Conservation (phyloP, 352 stramenopile species). For the Phytophthora meadii region DNA sequence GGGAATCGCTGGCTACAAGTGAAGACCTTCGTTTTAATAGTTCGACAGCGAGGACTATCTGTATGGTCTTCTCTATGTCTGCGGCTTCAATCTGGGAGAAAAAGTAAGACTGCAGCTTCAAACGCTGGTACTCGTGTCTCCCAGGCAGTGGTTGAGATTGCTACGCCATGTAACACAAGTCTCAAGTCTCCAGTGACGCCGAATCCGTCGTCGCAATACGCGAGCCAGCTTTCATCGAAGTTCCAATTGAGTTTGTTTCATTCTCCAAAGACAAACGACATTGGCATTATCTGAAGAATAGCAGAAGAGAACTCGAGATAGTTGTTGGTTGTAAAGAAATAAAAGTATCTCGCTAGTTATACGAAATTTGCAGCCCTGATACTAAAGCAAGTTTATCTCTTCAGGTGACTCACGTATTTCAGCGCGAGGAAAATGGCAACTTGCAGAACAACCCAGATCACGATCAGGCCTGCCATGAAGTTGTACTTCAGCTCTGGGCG, state of each 20-base stretch:
- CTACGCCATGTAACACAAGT: slow-evolving; percentile 15
- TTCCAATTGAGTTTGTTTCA: slow-evolving; percentile 30
- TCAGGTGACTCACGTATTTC: slow-evolving; percentile 51
- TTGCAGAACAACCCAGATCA: slow-evolving; percentile 24
- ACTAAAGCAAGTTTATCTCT: slow-evolving; percentile 42
- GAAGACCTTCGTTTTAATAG: slow-evolving; percentile 15
- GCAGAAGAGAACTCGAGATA: background rate
- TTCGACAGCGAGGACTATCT: slow-evolving; percentile 8
- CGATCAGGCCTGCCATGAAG: slow-evolving; percentile 43
- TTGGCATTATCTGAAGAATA: slow-evolving; percentile 26
- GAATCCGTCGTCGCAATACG: slow-evolving; percentile 11
- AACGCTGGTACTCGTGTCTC: slow-evolving; percentile 10
- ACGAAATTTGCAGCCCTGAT: too few relatives aligned
- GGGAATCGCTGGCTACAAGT: slow-evolving; percentile 18
- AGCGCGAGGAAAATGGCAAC: slow-evolving; percentile 40
- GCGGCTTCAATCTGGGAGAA: slow-evolving; percentile 3
- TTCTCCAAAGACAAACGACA: slow-evolving; percentile 13
- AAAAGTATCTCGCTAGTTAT: background rate
- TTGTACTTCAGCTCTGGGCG: slow-evolving; percentile 40
- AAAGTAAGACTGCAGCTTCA: background rate
- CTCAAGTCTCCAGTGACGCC: slow-evolving; percentile 18
- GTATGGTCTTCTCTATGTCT: slow-evolving; percentile 13
- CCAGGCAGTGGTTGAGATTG: slow-evolving; percentile 23
- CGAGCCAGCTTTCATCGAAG: slow-evolving; percentile 30
- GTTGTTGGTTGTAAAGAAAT: background rate